Evolutionary conservation across 768 basidiomycete species (phyloP), one percentile per base, ranked within the genome.

Genomic region (Suillus sp.): DNA sequence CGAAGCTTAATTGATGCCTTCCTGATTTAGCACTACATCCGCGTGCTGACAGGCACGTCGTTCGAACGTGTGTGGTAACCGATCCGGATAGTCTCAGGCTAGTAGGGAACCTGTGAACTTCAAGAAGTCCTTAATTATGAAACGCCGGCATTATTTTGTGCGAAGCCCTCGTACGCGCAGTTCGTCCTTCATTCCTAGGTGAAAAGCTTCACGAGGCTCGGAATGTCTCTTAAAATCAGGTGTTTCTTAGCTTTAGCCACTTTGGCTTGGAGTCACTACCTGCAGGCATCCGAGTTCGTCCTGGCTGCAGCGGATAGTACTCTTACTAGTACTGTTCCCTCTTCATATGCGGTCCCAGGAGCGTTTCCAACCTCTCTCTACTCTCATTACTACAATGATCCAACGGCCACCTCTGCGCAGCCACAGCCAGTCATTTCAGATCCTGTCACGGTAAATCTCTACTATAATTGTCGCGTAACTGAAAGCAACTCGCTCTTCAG

Each of bases 361-460:
- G 69, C 76, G 3, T 91, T 90, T 71, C 89, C 90, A 1, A 88
- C 88, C 2, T 83, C 86, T 6, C 75, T 82, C 43, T 92, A 86
- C 72, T 70, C 78, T n/a, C 70, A 79, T 59, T 92, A 91, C 72
- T 90, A 86, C 76, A 91, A 91, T 72, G 75, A 82, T 66, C 89
- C 91, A 37, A 91, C 89, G 1, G 87, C 84, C 37, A 92, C 91
- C 2, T 83, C 83, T 14, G 84, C 81, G 1, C 91, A 92, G 70
- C 86, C 86, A 4, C 91, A 92, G 74, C 91, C 90, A n/a, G 81
- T 91, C 63, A 82, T 92, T 42, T 84, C 89, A 16, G 90, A 92
- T 70, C 87, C 89, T 10, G 83, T 91, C 37, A 81, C 82, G 32
- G 90, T 90, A 58, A 57, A 75, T 61, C 6, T 8, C 40, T 7